Base-by-base conservation (phyloP, 345 rosid genomes). In the Hypericum androsaemum region DNA sequence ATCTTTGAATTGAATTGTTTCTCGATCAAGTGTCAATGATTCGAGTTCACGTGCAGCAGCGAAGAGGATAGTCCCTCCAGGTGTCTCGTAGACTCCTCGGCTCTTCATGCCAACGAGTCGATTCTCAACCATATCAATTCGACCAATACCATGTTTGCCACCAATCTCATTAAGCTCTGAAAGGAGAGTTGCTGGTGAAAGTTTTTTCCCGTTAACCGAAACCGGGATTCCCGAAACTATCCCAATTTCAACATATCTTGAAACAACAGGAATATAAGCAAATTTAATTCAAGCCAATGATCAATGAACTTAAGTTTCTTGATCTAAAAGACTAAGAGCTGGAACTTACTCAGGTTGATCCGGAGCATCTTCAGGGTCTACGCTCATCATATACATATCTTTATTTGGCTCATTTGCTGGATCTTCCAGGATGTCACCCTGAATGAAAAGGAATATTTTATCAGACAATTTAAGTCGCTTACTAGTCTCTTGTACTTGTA, bases 11-110 rank as follows among this genome's bases (percentile, higher is more conserved):
- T 83, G 89, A 55, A 88, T 77, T 6, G 88, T 74, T 57, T 82
- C 96, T 54, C 96, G 63, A 56, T 92, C 98, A 6, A 92, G 80
- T 6, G 95, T 84, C 22, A 92, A 66, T 5, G 95, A 74, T 69
- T 92, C 98, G 37, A 92, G 83, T 57, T 88, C 96, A 7, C 78
- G 88, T 0, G 46, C 81, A 1, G 94, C 98, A n/a, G 70, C 51
- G 54, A 74, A 92, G 7, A 92, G 88, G 67, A 92, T 81, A 37
- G 95, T 84, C 12, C 98, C 96, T 41, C 98, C 98, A 2, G 96
- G 98, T 67, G 98, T 87, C 72, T 87, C 98, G 53, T 90, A 90
- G n/a, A 87, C 94, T 22, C 98, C 98, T 0, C 96, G 95, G 49
- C 95, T 82, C 63, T 90, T 92, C 98, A 88, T 92, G 36, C 94